phyloP scores from a whole-genome alignment of 805 yeast genomes.

The Ogataea kodamae region DNA sequence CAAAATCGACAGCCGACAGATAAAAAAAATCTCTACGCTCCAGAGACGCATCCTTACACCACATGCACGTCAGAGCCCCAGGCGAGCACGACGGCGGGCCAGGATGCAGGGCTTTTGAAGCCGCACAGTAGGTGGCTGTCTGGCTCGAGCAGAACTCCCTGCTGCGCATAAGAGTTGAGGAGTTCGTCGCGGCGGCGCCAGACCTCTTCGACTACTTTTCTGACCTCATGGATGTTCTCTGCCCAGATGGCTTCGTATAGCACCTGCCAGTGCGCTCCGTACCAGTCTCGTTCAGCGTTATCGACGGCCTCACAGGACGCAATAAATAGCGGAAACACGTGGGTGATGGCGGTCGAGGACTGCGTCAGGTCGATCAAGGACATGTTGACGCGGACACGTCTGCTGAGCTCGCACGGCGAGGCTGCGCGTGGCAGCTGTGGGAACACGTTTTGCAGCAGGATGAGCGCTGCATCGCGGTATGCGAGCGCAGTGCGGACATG shows the following conservation, averaged over 20 bases:
- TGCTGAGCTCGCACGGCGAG: conserved; percentile 7
- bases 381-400: conserved; percentile 5
- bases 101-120: conserved; percentile 14
- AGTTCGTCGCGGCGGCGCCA: conserved; percentile 16
- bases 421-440: conserved; percentile 8
- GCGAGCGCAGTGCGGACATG: conserved; percentile 16
- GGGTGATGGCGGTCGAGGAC: conserved; percentile 14
- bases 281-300: conserved; percentile 11
- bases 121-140: conserved; percentile 15
- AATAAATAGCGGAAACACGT: conserved; percentile 18
- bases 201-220: conserved; percentile 14
- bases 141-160: conserved; percentile 1
- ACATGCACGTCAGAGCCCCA: conserved; percentile 15
- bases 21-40: no score
- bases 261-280: conserved; percentile 7
- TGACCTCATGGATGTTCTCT: conserved; percentile 12
- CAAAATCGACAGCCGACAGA: conserved; percentile 11
- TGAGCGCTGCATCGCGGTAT: conserved; percentile 9
- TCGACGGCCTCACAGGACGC: conserved; percentile 17
- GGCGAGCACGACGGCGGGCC: conserved; percentile 14
- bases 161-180: conserved; percentile 1
- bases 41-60: conserved; percentile 9
- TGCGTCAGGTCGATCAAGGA: conserved; percentile 8
- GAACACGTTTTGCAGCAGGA: conserved; percentile 17
- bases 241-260: conserved; percentile 16